phyloP scores from a whole-genome alignment of 805 yeast genomes.

The Millerozyma miso region DNA sequence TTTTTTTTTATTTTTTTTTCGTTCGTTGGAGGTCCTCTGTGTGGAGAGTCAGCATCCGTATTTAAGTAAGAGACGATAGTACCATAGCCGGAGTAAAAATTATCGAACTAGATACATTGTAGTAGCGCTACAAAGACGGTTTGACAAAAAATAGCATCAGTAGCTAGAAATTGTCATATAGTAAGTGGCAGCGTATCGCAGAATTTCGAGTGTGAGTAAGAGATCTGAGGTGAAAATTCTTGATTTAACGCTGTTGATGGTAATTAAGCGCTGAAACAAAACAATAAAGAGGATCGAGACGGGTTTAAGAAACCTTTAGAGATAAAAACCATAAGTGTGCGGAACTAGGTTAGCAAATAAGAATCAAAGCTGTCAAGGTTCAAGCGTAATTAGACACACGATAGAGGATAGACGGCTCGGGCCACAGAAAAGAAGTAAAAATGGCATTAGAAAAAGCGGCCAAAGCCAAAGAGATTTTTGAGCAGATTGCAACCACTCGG shows the following conservation, averaged over 20 bases:
- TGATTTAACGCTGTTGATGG: not conserved
- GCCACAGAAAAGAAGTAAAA: not conserved
- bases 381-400: not conserved
- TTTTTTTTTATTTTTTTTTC: too few species aligned
- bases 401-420: not conserved
- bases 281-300: too few species aligned
- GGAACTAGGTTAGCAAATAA: too few species aligned
- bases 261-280: not conserved
- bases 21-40: not conserved
- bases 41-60: not conserved
- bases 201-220: not conserved
- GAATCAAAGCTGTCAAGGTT: too few species aligned
- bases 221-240: not conserved
- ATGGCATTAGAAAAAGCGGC: conserved; percentile 10
- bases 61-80: not conserved
- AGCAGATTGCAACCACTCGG: conserved; percentile 32
- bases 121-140: not conserved
- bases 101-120: not conserved
- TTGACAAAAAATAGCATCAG: too few species aligned
- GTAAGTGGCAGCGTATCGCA: not conserved
- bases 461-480: conserved; percentile 32
- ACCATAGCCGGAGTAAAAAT: not conserved
- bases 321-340: too few species aligned
- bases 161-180: too few species aligned
- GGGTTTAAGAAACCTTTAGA: too few species aligned